These are phyloP conservation scores for Nakazawaea wyomingensis DNA, from an alignment of 805 yeast genomes.

Conservation along the genomic window DNA sequence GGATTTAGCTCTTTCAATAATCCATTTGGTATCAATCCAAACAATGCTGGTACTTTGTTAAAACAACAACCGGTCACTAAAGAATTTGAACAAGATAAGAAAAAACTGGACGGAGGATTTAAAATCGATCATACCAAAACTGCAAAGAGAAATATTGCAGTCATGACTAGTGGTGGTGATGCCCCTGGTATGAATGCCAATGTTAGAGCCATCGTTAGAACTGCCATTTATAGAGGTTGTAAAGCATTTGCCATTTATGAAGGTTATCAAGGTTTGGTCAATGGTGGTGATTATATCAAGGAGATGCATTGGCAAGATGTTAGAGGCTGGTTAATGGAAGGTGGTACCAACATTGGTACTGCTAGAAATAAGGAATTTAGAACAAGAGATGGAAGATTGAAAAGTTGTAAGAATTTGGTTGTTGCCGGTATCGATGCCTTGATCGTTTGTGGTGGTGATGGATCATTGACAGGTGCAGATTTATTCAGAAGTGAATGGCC, in stretches of 20 bases:
- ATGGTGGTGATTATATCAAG: conserved; percentile 70
- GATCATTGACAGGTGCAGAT: conserved; percentile 80
- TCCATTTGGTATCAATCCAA: conserved; percentile 36
- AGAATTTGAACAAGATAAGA: background rate
- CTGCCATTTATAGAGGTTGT: conserved; percentile 84
- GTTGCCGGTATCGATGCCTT: conserved; percentile 71
- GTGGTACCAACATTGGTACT: conserved; percentile 78
- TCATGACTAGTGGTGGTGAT: conserved; percentile 98
- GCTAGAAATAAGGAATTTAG: conserved; percentile 67
- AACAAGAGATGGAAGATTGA: conserved; percentile 59
- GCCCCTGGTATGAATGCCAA: conserved; percentile 98
- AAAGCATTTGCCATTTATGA: conserved; percentile 89
- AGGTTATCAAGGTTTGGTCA: conserved; percentile 90
- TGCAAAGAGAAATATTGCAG: conserved; percentile 62
- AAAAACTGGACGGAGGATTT: background rate
- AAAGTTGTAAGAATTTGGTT: conserved; percentile 62
- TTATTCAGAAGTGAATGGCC: conserved; percentile 77
- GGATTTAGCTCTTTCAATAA: conserved; percentile 70
- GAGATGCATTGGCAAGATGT: conserved; percentile 72
- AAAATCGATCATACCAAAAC: background rate
- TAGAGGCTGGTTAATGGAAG: conserved; percentile 61
- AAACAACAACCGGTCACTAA: background rate
- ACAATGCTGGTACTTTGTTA: conserved; percentile 12
- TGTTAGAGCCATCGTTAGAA: conserved; percentile 91
- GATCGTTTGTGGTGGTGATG: conserved; percentile 81